Evolutionary conservation across 2,329 filamentous ascomycete species (phyloP), one percentile per base, ranked within the genome.

Genomic region (Colletotrichum sp.): DNA sequence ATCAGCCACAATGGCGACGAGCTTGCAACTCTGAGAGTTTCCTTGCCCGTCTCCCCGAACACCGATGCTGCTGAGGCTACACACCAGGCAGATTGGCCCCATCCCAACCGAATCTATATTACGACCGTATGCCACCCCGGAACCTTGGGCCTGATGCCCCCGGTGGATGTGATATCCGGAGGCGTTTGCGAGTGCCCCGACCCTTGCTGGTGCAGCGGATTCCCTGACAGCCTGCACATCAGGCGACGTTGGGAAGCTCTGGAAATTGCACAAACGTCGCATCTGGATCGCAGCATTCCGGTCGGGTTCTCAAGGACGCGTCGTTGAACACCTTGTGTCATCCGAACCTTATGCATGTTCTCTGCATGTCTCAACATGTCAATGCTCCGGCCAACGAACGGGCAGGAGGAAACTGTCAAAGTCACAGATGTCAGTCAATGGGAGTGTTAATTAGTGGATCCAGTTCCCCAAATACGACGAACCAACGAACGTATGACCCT

Each of bases 181-280:
- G 26, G 13, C 30, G 26, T 66, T 58, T 15, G 66, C 34, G 36
- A n/a, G 24, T 70, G 55, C 64, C 75, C 75, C 68, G 75, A 76
- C 67, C 75, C 75, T 58, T 76, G 72, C 26, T 34, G 64, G 24
- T 76, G 43, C 62, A 52, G 71, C 67, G 64, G n/a, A 38, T 71
- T 52, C 70, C 66, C 73, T 68, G 68, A 38, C 32, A 34, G 32
- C 36, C 28, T 38, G 36, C 61, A 61, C 38, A 77, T 72, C 68
- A 72, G 64, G 64, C 30, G 38, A 71, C 61, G 34, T 13, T 26
- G 64, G 36, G 43, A 38, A 28, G 15, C 32, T 32, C 21, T 9
- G 36, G 24, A 56, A 15, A 48, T 66, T 48, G 30, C 68, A 55
- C 30, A 34, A 21, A 62, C 67, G 34, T 43, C 67, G n/a, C 32